Percentiles rank a stretch among this genome's conserved stretches.
Evolutionary conservation across 1,284 basidiomycete species (phyloP).

Genomic region (Fomitopsis palustris): DNA sequence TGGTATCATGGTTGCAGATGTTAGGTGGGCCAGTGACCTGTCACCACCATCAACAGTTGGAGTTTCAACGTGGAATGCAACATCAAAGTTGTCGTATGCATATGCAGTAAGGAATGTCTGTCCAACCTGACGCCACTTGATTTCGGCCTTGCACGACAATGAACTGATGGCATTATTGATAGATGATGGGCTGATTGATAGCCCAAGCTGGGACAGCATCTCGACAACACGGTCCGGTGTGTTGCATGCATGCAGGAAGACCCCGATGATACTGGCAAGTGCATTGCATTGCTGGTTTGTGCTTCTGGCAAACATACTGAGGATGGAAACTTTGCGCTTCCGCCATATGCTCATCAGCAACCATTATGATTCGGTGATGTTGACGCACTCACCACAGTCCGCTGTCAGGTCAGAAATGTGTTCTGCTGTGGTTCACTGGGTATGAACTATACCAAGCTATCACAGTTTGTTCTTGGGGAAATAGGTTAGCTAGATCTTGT

Average conservation of each 20-base stretch:
- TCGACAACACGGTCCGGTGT: slow-evolving; percentile 13
- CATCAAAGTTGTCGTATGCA: slow-evolving; percentile 5
- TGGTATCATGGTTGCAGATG: background rate
- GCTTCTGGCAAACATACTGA: slow-evolving; percentile 8
- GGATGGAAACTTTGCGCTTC: slow-evolving; percentile 1
- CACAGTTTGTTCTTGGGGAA: too few species aligned
- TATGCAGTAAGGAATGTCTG: background rate
- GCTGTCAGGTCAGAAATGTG: too few species aligned
- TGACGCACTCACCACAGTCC: background rate
- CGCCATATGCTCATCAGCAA: too few species aligned
- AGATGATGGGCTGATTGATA: slow-evolving; percentile 3
- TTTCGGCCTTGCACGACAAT: background rate
- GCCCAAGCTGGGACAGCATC: slow-evolving; percentile 7
- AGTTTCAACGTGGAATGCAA: background rate
- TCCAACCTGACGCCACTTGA: background rate
- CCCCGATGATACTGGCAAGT: slow-evolving; percentile 6
- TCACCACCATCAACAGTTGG: background rate
- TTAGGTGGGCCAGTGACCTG: background rate
- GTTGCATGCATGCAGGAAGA: slow-evolving; percentile 11
- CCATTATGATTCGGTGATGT: too few species aligned
- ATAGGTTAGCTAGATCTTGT: too few species aligned
- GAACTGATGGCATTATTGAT: background rate
- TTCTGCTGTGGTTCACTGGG: too few species aligned
- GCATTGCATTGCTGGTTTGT: slow-evolving; percentile 12
- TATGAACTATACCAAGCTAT: too few species aligned